Conservation (phyloP, 106 monocot genomes). For the Triglochin maritima region DNA sequence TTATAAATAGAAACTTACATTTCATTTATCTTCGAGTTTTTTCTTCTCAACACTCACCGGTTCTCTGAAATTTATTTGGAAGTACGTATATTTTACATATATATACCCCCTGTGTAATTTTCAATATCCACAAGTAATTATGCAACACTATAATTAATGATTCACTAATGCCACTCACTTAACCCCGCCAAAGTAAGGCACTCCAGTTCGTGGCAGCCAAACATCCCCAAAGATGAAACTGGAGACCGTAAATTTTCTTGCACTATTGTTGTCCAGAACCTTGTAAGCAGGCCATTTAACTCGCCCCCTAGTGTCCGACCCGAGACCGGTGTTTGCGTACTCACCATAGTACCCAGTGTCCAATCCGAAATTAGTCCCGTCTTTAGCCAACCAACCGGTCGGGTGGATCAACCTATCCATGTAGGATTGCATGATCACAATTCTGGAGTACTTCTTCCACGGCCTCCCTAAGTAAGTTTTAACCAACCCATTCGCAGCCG, state of each 20-base stretch:
- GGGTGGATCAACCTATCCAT: conserved; percentile 4
- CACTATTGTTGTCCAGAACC: background rate
- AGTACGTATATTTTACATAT: no score
- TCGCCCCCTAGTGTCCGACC: background rate
- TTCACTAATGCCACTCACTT: background rate
- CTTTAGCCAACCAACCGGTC: conserved; percentile 11
- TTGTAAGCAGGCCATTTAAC: conserved; percentile 16
- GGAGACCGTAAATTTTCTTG: conserved; percentile 9
- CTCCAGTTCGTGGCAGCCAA: conserved; percentile 13
- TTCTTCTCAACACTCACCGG: no score
- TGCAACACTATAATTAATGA: no score
- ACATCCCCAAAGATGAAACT: conserved; percentile 6
- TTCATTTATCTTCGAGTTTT: no score
- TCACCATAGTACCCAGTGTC: conserved; percentile 15
- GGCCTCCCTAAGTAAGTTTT: conserved; percentile 10
- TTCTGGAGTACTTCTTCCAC: conserved; percentile 18
- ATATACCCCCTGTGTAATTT: no score
- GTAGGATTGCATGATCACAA: conserved; percentile 14
- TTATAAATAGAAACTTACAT: no score
- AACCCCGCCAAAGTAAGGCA: conserved; percentile 5
- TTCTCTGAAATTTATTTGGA: no score
- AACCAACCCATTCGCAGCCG: background rate
- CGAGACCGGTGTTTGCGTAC: conserved; percentile 12
- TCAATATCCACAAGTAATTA: no score
- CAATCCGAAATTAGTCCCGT: background rate